Percentiles rank a stretch among this genome's conserved stretches.
These are phyloP conservation scores for Didymella keratinophila DNA, from an alignment of 2,329 filamentous ascomycete species.

Conservation along the genomic window DNA sequence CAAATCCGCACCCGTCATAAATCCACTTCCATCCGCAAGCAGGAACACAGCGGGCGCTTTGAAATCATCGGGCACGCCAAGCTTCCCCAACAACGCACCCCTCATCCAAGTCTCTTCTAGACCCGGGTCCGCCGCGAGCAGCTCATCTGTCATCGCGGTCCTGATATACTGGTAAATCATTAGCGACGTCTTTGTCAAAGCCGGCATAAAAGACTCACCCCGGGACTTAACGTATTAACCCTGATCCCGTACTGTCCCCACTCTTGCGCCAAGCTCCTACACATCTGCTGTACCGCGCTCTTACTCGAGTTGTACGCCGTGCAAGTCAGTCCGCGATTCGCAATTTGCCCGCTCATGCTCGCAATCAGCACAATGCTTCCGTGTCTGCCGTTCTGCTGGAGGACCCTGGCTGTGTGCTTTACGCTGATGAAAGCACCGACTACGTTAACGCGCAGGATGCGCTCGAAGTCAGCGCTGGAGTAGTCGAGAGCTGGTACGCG, in stretches of 20 bases:
- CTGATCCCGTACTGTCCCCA: background rate
- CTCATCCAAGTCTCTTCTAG: background rate
- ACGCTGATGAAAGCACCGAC: conserved; percentile 50
- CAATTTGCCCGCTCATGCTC: background rate
- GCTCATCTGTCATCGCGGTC: background rate
- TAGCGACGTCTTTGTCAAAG: background rate
- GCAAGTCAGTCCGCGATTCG: background rate
- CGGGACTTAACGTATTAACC: background rate
- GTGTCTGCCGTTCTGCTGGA: background rate
- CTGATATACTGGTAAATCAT: background rate
- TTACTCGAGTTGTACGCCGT: background rate
- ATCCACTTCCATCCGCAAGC: background rate
- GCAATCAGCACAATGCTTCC: background rate
- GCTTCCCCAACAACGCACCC: background rate
- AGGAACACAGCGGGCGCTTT: background rate
- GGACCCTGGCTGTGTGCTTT: conserved; percentile 38
- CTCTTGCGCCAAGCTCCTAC: background rate
- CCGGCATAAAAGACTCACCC: background rate
- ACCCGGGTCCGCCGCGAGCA: background rate
- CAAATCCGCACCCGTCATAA: background rate
- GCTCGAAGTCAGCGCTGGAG: conserved; percentile 47
- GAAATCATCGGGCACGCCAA: background rate
- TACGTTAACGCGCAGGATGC: conserved; percentile 50
- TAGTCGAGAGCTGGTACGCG: conserved; percentile 59
- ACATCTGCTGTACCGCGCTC: background rate